Percentiles rank a stretch among this genome's conserved stretches.
These are phyloP conservation scores for Colletotrichum scovillei DNA, from an alignment of 2,329 filamentous ascomycete genomes.

Conservation along the genomic window DNA sequence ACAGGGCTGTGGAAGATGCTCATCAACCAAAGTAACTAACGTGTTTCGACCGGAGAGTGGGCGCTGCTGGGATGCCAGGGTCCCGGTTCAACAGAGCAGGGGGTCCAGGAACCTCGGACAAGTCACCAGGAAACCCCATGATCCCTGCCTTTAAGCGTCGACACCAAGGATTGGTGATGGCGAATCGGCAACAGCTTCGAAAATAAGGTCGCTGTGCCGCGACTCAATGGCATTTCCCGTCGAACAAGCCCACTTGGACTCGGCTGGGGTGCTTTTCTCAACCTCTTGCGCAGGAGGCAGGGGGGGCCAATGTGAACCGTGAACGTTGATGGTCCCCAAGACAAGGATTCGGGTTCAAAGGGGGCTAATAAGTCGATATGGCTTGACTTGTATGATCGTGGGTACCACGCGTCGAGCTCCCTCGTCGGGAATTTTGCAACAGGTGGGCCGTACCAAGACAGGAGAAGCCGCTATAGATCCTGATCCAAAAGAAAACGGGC, in stretches of 20 bases:
- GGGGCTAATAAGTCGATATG: neutral
- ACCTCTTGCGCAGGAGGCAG: conserved; percentile 24
- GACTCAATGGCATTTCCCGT: conserved; percentile 46
- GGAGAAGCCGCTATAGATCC: neutral
- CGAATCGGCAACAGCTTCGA: conserved; percentile 36
- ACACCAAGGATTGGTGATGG: conserved; percentile 33
- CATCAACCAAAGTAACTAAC: conserved; percentile 54
- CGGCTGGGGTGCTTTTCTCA: conserved; percentile 23
- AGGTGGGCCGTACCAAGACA: conserved; percentile 5
- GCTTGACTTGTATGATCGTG: conserved; percentile 24
- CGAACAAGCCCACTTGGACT: conserved; percentile 36
- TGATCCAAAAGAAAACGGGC: neutral
- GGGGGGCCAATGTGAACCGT: neutral
- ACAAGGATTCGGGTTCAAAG: conserved; percentile 11
- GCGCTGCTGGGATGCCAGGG: conserved; percentile 40
- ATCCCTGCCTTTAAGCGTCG: conserved; percentile 32
- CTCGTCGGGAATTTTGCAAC: conserved; percentile 21
- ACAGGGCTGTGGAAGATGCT: conserved; percentile 48
- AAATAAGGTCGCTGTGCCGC: conserved; percentile 36
- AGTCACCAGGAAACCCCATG: conserved; percentile 33
- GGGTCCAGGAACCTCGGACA: conserved; percentile 35
- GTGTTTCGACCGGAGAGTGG: conserved; percentile 54
- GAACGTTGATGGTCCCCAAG: neutral
- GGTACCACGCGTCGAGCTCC: conserved; percentile 6
- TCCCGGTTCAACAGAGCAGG: conserved; percentile 28